Base-by-base conservation (phyloP, 139 green algal genomes). In the Chlamydomonas asymmetrica region DNA sequence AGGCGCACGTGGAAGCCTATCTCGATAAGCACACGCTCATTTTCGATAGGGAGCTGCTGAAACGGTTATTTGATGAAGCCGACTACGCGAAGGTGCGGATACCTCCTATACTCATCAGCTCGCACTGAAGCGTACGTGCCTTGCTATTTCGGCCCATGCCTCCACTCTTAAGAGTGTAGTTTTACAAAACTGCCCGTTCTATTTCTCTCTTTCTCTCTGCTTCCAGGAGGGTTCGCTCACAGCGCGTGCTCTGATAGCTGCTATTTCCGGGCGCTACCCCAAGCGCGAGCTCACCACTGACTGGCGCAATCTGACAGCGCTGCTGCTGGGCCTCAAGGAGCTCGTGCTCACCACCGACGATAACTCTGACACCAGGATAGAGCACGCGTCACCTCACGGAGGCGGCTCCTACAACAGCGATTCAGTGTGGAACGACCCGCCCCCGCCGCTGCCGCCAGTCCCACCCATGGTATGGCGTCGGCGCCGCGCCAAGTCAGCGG, bases 251-350 rank as follows among this genome's bases (percentile, higher is more conserved):
- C 29, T 86, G 2, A 66, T 50, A 40, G 78, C 78, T 67, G 81
- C 81, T 4, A 67, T 86, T 31, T 78, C 75, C 37, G 80, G 66
- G 10, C 75, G 81, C 29, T 86, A 82, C 50, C 81, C 81, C 35
- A 86, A 86, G 60, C 81, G 81, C 43, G 60, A 79, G 61, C 71
- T 79, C 37, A 79, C 74, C 8, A 37, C 38, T 8, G 81, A 82
- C 52, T 86, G 81, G 81, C 75, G 81, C 10, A 29, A 67, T 16
- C 75, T 86, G 16, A 45, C 71, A 0, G 66, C 75, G 13, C 37
- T 86, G 60, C 72, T 86, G 49, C 60, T 86, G 31, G 76, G 66
- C 1, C 50, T 81, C 10, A 60, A 71, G 22, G 74, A 86, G 65
- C 81, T 86, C n/a, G 67, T 82, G 25, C 72, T 86, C 5, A 48